A percentile compares a stretch with the other conserved stretches of the same genome.
phyloP scores from a whole-genome alignment of 192 early-diverging fungal genomes.

The Thoreauomyces humboldtii region DNA sequence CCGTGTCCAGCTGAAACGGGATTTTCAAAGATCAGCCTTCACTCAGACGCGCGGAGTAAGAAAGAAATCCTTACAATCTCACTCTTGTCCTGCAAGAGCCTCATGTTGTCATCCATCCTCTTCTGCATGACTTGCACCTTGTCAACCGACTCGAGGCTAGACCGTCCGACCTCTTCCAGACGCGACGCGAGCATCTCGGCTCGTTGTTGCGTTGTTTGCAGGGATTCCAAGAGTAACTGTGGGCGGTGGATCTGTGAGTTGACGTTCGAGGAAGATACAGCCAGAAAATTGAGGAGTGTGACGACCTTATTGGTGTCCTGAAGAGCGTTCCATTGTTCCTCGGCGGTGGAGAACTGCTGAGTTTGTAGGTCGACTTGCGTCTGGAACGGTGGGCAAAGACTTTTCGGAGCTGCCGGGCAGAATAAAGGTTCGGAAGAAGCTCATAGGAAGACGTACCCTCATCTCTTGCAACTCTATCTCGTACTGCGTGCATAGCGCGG shows the following conservation, averaged over 20 bases:
- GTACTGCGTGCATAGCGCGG: constrained; percentile 4
- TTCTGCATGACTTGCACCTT: constrained; percentile 14
- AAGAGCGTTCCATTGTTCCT: no score
- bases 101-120: constrained; percentile 11
- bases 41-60: background rate
- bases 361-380: no score
- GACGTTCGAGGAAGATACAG: no score
- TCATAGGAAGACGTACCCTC: no score
- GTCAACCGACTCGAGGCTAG: background rate
- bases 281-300: no score
- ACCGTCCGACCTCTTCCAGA: background rate
- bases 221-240: background rate
- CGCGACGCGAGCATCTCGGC: constrained; percentile 14
- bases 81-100: constrained; percentile 1
- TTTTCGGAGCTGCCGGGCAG: no score
- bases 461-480: background rate
- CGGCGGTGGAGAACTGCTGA: no score
- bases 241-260: no score
- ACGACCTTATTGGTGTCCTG: no score
- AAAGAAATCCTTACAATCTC: background rate
- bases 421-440: no score
- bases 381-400: no score
- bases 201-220: constrained; percentile 6
- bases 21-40: no score
- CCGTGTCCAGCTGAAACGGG: background rate